Conservation (phyloP, 2,329 filamentous ascomycete species). For the Nectriaceae sp. region DNA sequence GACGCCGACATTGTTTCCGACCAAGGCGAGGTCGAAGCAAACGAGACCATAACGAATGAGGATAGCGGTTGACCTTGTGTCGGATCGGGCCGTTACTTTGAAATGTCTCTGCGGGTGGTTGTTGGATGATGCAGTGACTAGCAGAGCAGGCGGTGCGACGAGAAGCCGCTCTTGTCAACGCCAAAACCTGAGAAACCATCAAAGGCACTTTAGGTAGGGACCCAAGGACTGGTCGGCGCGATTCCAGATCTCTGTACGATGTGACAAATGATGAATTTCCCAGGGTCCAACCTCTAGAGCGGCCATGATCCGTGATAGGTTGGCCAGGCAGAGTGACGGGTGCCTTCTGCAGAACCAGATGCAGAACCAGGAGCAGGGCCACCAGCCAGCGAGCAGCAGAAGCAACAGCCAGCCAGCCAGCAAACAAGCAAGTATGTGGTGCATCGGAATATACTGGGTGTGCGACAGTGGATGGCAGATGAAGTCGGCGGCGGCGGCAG, state of each 20-base stretch:
- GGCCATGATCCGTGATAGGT: slow-evolving; percentile 19
- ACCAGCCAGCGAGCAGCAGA: slow-evolving; percentile 9
- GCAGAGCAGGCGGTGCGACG: slow-evolving; percentile 25
- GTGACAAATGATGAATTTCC: slow-evolving; percentile 51
- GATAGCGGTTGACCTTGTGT: slow-evolving; percentile 16
- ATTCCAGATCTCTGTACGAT: slow-evolving; percentile 46
- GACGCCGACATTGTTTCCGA: slow-evolving; percentile 10
- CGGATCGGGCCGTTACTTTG: slow-evolving; percentile 32
- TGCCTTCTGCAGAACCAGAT: slow-evolving; percentile 5
- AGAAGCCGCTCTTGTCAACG: slow-evolving; percentile 12
- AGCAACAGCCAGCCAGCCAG: slow-evolving; percentile 8
- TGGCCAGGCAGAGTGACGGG: slow-evolving; percentile 1
- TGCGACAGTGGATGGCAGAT: slow-evolving; percentile 15
- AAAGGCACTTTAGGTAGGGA: slow-evolving; percentile 15
- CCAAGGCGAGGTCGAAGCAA: slow-evolving; percentile 17
- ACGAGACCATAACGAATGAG: slow-evolving; percentile 25
- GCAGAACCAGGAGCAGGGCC: slow-evolving; percentile 9
- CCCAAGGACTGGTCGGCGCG: slow-evolving; percentile 15
- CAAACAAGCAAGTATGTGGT: slow-evolving; percentile 8
- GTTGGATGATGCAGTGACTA: slow-evolving; percentile 19
- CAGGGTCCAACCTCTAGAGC: slow-evolving; percentile 23
- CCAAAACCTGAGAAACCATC: slow-evolving; percentile 8
- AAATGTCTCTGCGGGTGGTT: slow-evolving; percentile 15
- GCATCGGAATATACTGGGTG: slow-evolving; percentile 16
- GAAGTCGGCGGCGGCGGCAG: slow-evolving; percentile 17